phyloP scores from a whole-genome alignment of 2,329 filamentous ascomycete genomes.

The Ascomycota sp. region DNA sequence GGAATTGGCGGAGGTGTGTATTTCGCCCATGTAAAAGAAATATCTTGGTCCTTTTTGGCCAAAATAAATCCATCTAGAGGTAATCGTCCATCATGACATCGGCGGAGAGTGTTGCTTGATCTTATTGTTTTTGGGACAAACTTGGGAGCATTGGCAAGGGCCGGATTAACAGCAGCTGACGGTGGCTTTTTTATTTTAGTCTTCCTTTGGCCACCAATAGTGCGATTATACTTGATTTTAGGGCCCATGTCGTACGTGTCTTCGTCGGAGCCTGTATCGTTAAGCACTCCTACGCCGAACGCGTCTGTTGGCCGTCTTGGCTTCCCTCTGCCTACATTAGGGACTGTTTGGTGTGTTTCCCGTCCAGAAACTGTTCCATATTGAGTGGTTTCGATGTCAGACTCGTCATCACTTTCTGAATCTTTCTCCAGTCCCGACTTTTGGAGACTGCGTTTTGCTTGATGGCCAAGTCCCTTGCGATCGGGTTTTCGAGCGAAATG shows the following conservation, averaged over 20 bases:
- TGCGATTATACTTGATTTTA: constrained; percentile 67
- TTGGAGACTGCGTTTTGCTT: constrained; percentile 33
- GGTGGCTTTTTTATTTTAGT: constrained; percentile 42
- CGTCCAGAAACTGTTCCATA: neutral
- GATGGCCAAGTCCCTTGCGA: constrained; percentile 49
- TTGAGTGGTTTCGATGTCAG: constrained; percentile 12
- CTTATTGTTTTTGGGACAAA: constrained; percentile 44
- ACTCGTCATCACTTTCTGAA: constrained; percentile 25
- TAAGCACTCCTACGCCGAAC: constrained; percentile 74
- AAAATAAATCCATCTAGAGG: constrained; percentile 67
- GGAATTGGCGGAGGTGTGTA: constrained; percentile 52
- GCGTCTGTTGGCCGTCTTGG: constrained; percentile 33
- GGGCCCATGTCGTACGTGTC: constrained; percentile 87
- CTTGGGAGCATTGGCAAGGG: constrained; percentile 45
- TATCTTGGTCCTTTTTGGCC: constrained; percentile 26
- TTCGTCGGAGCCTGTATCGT: constrained; percentile 86
- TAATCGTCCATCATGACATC: constrained; percentile 66
- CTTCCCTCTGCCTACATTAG: constrained; percentile 21
- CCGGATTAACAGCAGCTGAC: constrained; percentile 37
- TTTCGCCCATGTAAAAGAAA: constrained; percentile 10
- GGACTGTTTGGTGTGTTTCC: neutral
- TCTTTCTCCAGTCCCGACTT: constrained; percentile 14
- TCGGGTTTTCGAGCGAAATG: constrained; percentile 44
- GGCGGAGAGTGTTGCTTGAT: constrained; percentile 18
- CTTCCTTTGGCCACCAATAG: constrained; percentile 64